These are phyloP conservation scores for Mucor plumbeus DNA, from an alignment of 371 early-diverging fungal genomes.

Conservation along the genomic window DNA sequence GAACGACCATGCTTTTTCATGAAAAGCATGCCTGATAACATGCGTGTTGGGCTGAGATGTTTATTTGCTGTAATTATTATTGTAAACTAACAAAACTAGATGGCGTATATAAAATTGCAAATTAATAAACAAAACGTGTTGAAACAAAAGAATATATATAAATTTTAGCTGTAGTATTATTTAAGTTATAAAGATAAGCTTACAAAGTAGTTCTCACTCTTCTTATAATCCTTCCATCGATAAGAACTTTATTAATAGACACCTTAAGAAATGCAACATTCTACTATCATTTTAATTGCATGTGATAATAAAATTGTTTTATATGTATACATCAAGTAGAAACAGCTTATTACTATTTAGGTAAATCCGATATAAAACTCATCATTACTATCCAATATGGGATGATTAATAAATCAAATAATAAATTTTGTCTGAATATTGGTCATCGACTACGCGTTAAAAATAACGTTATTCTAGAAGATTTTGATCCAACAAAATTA, in stretches of 20 bases:
- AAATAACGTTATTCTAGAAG: too few relatives aligned
- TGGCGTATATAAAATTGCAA: not conserved
- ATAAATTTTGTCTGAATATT: too few relatives aligned
- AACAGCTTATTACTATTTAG: not conserved
- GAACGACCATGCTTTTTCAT: not conserved
- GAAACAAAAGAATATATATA: too few relatives aligned
- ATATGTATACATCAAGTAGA: too few relatives aligned
- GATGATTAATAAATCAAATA: too few relatives aligned
- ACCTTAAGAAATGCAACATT: not conserved
- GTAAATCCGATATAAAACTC: not conserved
- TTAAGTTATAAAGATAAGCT: not conserved
- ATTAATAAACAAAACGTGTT: not conserved
- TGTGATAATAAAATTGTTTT: not conserved
- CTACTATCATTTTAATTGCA: not conserved
- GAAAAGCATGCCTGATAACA: not conserved
- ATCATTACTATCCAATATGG: too few relatives aligned
- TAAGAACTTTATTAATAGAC: not conserved
- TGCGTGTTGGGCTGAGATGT: constrained; percentile 2
- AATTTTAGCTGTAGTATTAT: not conserved
- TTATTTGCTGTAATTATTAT: not conserved
- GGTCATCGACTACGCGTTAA: too few relatives aligned
- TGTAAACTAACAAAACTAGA: not conserved
- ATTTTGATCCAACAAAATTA: not conserved
- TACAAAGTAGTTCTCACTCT: not conserved
- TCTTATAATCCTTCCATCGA: not conserved